These are phyloP conservation scores for Candida nitratophila DNA, from an alignment of 805 yeast genomes.

Conservation along the genomic window DNA sequence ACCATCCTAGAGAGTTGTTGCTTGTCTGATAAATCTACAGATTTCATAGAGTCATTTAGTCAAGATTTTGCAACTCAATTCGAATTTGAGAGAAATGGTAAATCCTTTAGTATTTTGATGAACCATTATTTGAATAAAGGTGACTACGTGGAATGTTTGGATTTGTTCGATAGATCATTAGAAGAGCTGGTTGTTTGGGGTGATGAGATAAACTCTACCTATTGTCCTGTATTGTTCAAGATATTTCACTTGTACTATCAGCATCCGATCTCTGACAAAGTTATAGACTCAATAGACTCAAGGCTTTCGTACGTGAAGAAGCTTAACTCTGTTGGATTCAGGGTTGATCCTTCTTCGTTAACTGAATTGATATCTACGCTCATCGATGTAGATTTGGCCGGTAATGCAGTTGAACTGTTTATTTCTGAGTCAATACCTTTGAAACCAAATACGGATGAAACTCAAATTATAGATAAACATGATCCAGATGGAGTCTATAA, in stretches of 20 bases:
- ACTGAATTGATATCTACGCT: constrained; percentile 30
- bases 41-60: constrained; percentile 18
- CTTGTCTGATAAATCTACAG: constrained; percentile 19
- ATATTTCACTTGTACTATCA: constrained; percentile 16
- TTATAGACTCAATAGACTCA: constrained; percentile 1
- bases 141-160: constrained; percentile 28
- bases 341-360: constrained; percentile 31
- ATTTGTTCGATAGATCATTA: constrained; percentile 27
- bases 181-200: constrained; percentile 40
- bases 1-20: constrained; percentile 18
- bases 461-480: neutral
- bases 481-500: constrained; percentile 11
- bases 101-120: constrained; percentile 29
- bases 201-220: constrained; percentile 22
- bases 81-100: constrained; percentile 28
- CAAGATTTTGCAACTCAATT: constrained; percentile 24
- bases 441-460: constrained; percentile 6
- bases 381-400: constrained; percentile 26
- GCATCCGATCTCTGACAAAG: neutral
- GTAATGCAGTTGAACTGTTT: constrained; percentile 35
- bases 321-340: constrained; percentile 32
- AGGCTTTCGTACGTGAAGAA: constrained; percentile 31
- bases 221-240: constrained; percentile 20
- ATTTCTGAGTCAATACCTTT: constrained; percentile 30
- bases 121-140: constrained; percentile 21